A percentile compares a stretch with the other conserved stretches of the same genome.
These are phyloP conservation scores for Globisporangium nodosum DNA, from an alignment of 352 stramenopile genomes.

Conservation along the genomic window DNA sequence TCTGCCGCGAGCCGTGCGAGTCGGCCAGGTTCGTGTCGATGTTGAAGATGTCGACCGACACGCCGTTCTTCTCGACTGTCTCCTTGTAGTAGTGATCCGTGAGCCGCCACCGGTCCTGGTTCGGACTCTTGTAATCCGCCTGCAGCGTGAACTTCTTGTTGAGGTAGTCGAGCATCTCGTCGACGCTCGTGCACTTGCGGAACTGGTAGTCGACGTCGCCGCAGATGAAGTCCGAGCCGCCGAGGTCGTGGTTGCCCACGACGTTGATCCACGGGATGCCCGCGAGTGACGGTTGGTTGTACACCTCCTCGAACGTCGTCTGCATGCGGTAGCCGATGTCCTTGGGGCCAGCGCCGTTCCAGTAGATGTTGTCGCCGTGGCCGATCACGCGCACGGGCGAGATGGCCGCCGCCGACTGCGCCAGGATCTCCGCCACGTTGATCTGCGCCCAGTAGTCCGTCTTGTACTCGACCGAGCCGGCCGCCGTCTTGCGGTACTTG, in stretches of 20 bases:
- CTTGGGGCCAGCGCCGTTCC: constrained; percentile 71
- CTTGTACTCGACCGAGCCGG: constrained; percentile 81
- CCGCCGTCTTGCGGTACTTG: constrained; percentile 80
- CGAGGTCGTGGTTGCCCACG: constrained; percentile 84
- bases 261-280: constrained; percentile 85
- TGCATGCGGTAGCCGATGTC: constrained; percentile 83
- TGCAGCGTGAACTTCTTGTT: constrained; percentile 81
- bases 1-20: constrained; percentile 78
- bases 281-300: constrained; percentile 67
- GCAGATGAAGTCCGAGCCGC: constrained; percentile 80
- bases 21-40: constrained; percentile 85
- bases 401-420: constrained; percentile 58
- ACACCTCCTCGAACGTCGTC: constrained; percentile 81
- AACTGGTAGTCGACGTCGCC: constrained; percentile 87
- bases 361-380: constrained; percentile 88
- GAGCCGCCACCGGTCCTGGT: constrained; percentile 73
- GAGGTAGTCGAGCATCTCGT: constrained; percentile 78
- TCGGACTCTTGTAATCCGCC: constrained; percentile 75
- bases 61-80: constrained; percentile 63
- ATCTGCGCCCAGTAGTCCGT: constrained; percentile 86
- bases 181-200: constrained; percentile 58
- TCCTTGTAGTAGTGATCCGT: constrained; percentile 86
- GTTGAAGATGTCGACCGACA: constrained; percentile 87
- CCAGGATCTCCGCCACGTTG: constrained; percentile 76
- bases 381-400: constrained; percentile 69